Percentiles rank a stretch among this genome's conserved stretches.
phyloP scores from a whole-genome alignment of 176 grass and related monocot genomes.

The Aegilops longissima region DNA sequence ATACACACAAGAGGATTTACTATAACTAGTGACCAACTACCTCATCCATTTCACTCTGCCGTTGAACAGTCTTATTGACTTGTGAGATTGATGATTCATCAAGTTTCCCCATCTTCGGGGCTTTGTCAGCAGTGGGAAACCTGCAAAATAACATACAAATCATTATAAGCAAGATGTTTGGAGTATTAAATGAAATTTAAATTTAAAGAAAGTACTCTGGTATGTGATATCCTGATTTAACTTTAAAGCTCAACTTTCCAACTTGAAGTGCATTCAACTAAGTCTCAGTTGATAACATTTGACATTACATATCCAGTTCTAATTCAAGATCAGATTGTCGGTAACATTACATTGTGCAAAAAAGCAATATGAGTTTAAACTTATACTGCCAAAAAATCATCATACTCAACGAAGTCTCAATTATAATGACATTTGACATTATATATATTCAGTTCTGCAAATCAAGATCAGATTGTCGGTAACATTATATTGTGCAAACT shows the following conservation, averaged over 20 bases:
- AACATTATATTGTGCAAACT: slow-evolving; percentile 7
- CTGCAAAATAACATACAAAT: slow-evolving; percentile 39
- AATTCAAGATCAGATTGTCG: not conserved
- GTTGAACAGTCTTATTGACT: slow-evolving; percentile 34
- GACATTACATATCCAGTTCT: not conserved
- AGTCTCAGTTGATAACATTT: not conserved
- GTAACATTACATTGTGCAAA: slow-evolving; percentile 14
- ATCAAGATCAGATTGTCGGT: not conserved
- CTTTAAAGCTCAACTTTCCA: slow-evolving; percentile 16
- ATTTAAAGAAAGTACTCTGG: not conserved
- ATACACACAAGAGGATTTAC: not conserved
- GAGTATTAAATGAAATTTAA: not conserved
- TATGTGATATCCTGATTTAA: not conserved
- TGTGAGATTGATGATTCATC: slow-evolving; percentile 30
- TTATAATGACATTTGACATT: not conserved
- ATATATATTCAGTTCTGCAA: not conserved
- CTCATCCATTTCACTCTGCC: slow-evolving; percentile 51
- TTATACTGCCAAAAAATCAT: not conserved
- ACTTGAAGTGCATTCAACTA: not conserved
- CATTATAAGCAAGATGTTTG: not conserved
- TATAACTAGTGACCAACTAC: slow-evolving; percentile 28
- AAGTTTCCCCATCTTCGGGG: slow-evolving; percentile 57
- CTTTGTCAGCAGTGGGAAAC: slow-evolving; percentile 54
- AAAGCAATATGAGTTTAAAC: not conserved
- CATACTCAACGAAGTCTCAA: not conserved